Conservation (phyloP, 768 basidiomycete genomes). For the Phylloporus scabripes region DNA sequence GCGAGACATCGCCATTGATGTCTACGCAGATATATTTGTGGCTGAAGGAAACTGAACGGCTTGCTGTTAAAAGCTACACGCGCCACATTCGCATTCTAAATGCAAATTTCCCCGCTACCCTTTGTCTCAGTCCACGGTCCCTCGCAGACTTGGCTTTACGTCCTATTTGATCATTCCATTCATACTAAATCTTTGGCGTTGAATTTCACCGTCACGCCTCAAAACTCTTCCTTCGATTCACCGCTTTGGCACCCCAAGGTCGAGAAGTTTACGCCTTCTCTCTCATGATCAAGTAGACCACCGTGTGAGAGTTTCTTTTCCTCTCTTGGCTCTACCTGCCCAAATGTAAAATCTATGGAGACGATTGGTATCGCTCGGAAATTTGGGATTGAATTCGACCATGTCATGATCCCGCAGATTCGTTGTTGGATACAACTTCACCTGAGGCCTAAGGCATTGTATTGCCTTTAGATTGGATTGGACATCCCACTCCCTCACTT, state of each 20-base stretch:
- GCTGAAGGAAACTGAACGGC: not conserved
- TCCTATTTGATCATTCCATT: not conserved
- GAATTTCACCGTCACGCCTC: not conserved
- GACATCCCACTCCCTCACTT: not conserved
- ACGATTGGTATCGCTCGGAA: no score
- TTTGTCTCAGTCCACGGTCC: not conserved
- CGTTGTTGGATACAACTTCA: not conserved
- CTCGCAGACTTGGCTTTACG: not conserved
- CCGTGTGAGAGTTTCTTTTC: not conserved
- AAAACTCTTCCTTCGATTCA: not conserved
- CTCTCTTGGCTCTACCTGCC: not conserved
- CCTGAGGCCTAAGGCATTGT: no score
- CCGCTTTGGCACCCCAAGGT: not conserved
- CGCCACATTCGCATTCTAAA: no score
- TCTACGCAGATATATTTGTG: no score
- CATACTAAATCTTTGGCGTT: not conserved
- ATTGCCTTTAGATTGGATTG: not conserved
- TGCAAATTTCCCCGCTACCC: not conserved
- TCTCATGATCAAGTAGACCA: not conserved
- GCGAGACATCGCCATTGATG: not conserved
- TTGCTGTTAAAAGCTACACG: not conserved
- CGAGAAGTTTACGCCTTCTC: not conserved
- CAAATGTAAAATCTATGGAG: not conserved
- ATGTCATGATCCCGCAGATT: not conserved
- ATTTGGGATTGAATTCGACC: not conserved